Conservation (phyloP, 2,329 filamentous ascomycete species). For the Colletotrichum viniferum region DNA sequence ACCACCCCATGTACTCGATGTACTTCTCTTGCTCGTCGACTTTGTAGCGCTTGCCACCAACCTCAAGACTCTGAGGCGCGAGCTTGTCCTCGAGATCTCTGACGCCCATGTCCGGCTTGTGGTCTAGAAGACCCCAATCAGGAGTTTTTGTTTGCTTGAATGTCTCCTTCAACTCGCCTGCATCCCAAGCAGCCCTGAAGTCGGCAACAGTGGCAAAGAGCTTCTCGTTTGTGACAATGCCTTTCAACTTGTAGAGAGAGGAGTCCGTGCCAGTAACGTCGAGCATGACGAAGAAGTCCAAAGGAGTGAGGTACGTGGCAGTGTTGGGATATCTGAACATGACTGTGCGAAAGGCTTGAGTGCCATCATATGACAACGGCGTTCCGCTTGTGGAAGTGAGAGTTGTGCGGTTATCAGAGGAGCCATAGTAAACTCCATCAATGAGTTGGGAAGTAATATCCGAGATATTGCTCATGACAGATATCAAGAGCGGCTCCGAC, state of each 20-base stretch:
- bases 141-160: constrained; percentile 36
- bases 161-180: constrained; percentile 38
- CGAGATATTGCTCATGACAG: constrained; percentile 46
- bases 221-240: constrained; percentile 44
- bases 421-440: constrained; percentile 37
- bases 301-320: constrained; percentile 42
- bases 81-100: constrained; percentile 38
- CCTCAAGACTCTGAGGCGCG: constrained; percentile 39
- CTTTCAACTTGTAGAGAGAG: constrained; percentile 43
- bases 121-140: constrained; percentile 38
- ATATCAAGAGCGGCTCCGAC: constrained; percentile 38
- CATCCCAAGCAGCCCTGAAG: constrained; percentile 39
- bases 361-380: constrained; percentile 44
- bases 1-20: constrained; percentile 57
- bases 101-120: constrained; percentile 30
- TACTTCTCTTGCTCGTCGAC: constrained; percentile 49
- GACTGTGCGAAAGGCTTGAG: constrained; percentile 39
- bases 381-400: constrained; percentile 36
- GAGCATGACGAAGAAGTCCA: constrained; percentile 49
- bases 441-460: constrained; percentile 48
- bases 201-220: constrained; percentile 38
- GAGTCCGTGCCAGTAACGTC: constrained; percentile 48
- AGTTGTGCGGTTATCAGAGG: constrained; percentile 30
- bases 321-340: constrained; percentile 46
- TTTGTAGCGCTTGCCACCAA: constrained; percentile 44